Base-by-base conservation (phyloP, 305 asterid genomes). In the Plantago rigida region DNA sequence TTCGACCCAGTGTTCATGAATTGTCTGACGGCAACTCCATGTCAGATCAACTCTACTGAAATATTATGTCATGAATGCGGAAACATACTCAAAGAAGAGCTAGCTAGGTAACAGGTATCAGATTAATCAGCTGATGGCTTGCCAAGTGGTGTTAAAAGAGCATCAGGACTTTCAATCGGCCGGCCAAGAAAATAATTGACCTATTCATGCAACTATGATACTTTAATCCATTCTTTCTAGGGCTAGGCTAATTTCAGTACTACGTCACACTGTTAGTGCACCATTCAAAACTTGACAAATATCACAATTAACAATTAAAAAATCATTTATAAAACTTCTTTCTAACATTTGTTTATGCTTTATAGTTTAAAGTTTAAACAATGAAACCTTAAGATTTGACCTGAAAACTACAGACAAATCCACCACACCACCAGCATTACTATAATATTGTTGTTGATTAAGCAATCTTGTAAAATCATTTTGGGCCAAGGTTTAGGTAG, bases 131-230 rank as follows among this genome's bases (percentile, higher is more conserved):
- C 14, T 52, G n/a, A 22, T 10, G 1, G 39, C 9, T 52, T 53
- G 39, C 36, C 39, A 56, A 17, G 29, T 28, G 62, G 44, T 36
- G 48, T 12, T 2, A 0, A 1, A 34, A 42, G 50, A 59, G 46
- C 34, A 14, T 36, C 19, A 46, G 22, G 31, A 50, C 36, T 36
- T 68, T 46, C 8, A 68, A 58, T 66, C 63, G 36, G 78, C 71
- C 76, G 78, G 78, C 74, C 53, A 60, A 62, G 70, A 62, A 62
- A 69, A 65, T 62, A 47, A 71, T 64, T 53, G 62, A 13, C 19
- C 10, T 14, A 13, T 63, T 47, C 65, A 51, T 57, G 42, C 51
- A 57, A 59, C 47, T 42, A 5, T 26, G 11, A 59, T 26, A 28
- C 52, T 60, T 60, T 13, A 39, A 34, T 2, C 58, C 14, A 17